Evolutionary conservation across 352 stramenopile species (phyloP), one percentile per base, ranked within the genome.

Genomic region (Thalassiosira hispida): DNA sequence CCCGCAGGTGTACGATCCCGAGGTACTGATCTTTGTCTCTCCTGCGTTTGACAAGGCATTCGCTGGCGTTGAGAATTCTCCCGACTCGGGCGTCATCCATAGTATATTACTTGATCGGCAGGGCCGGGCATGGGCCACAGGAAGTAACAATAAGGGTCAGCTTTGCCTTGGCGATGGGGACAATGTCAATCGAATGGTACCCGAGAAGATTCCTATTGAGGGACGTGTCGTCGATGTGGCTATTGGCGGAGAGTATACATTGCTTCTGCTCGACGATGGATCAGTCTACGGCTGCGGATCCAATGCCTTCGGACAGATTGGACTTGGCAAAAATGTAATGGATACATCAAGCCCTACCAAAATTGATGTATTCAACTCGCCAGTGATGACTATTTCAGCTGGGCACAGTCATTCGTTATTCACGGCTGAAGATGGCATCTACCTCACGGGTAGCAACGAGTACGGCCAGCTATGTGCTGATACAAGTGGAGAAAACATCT

Each of bases 381-480:
- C 53, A 44, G 53, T 85, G 31, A 55, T 47, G n/a, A 75, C 56
- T 20, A 44, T 79, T 57, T 85, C 78, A 29, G 64, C 78, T 18
- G 78, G 78, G 1, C 33, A 72, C n/a, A 52, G 42, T 55, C 72
- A 81, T 52, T 81, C 78, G 11, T 35, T 85, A 23, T 76, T 85
- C 31, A 62, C 56, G 16, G 44, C 65, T 27, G 53, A 60, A 18
- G 42, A 73, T 63, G 72, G 53, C 8, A 60, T 81, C 51, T 81
- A 81, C 53, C 61, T 78, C 18, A 79, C 71, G 7, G 79, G 79
- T 53, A 73, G 71, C 44, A 86, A 86, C 59, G 44, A 61, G 40
- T 81, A 68, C 38, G 44, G 61, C 46, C 75, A 83, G 46, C 33
- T 83, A 20, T 83, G 75, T 55, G 22, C 33, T 1, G 60, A 81